Base-by-base conservation (phyloP, 176 grass and related monocot genomes). In the Puya raimondii region DNA sequence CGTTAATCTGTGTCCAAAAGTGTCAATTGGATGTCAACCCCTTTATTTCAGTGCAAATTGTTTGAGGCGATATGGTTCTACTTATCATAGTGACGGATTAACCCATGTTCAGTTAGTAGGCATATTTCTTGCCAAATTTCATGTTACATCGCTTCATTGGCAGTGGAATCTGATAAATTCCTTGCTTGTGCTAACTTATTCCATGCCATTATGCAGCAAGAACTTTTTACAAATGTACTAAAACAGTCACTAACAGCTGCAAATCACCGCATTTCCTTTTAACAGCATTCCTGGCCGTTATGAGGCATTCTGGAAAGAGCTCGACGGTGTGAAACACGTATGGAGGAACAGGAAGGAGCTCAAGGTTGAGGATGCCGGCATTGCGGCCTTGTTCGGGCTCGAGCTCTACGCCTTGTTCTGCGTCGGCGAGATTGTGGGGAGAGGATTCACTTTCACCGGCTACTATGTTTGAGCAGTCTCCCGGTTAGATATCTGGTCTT, bases 321-420 rank as follows among this genome's bases (percentile, higher is more conserved):
- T 88, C 68, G 84, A 96, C 71, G 54, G 82, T 65, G 73, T 85
- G 9, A 96, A 91, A 65, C 85, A 91, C 71, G 20, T 96, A 65
- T 88, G 82, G 85, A 96, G 83, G 78, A 91, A 81, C 68, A 86
- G 80, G 53, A 88, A 88, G 68, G 88, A 96, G 2, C 61, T 96
- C 59, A 96, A 73, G 83, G 82, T 96, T 6, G 91, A 96, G 59
- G 88, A 96, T 76, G 73, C 82, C 22, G 88, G 91, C 63, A 86
- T 96, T 64, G 85, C 53, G 7, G 89, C 80, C 49, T 72, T 96
- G 63, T 96, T 96, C 79, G 91, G 82, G 63, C 67, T 88, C 25
- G 91, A 96, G 80, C 78, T 96, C 47, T 96, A 96, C 70, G 87
- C 87, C 25, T 96, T 82, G 87, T 88, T 88, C 73, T 88, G 79